phyloP scores from a whole-genome alignment of 768 basidiomycete species.

The Tulasnella calospora region DNA sequence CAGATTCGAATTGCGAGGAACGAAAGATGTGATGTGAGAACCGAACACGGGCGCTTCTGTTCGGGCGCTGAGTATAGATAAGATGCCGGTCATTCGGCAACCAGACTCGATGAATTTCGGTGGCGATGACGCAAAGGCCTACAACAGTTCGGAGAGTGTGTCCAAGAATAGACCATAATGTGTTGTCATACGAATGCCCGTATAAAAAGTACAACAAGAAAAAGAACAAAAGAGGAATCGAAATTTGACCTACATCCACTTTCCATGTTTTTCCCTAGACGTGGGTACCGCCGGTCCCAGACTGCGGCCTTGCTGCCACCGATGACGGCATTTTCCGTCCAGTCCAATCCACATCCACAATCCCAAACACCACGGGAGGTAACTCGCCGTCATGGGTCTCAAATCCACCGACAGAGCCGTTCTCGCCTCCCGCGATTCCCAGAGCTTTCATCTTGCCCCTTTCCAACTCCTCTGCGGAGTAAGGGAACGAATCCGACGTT shows the following conservation, averaged over 20 bases:
- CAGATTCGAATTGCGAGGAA: neutral
- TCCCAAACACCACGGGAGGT: constrained; percentile 26
- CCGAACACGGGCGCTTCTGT: neutral
- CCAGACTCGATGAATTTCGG: neutral
- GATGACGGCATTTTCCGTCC: neutral
- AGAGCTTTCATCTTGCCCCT: constrained; percentile 10
- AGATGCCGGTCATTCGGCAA: neutral
- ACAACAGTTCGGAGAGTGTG: neutral
- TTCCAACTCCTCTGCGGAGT: neutral
- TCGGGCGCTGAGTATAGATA: neutral
- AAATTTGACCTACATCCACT: neutral
- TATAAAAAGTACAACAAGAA: neutral
- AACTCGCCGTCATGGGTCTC: constrained; percentile 24
- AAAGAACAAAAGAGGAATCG: neutral
- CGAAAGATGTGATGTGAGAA: neutral
- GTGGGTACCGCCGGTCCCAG: neutral
- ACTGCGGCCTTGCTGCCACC: neutral
- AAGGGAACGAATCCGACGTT: neutral
- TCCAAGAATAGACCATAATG: neutral
- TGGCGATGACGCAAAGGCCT: neutral
- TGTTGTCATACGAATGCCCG: neutral
- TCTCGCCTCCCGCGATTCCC: neutral
- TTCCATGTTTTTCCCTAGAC: neutral
- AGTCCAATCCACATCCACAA: constrained; percentile 21
- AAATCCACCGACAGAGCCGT: neutral